Evolutionary conservation across 2,329 filamentous ascomycete genomes (phyloP).

Genomic region (Paraconiothyrium sp.): DNA sequence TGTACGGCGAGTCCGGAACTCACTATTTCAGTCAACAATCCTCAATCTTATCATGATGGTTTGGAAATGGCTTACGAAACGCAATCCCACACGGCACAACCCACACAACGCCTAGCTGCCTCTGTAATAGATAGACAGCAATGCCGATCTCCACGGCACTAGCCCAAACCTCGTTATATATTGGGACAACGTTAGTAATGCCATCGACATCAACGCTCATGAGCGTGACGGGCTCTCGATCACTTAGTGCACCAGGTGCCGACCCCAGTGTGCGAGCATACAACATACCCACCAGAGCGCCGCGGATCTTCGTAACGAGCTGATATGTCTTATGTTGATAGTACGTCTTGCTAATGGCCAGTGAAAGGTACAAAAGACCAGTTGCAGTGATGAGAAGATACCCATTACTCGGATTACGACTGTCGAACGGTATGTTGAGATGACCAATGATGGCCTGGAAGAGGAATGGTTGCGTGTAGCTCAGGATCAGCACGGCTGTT

Average conservation of each 20-base stretch:
- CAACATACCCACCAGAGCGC: constrained; percentile 14
- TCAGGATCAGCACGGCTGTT: constrained; percentile 7
- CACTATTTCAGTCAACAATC: background rate
- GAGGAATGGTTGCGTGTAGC: constrained; percentile 19
- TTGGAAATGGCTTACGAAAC: constrained; percentile 21
- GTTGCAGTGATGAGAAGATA: constrained; percentile 18
- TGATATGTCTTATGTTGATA: constrained; percentile 22
- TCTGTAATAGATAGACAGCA: constrained; percentile 28
- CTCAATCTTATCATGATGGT: background rate
- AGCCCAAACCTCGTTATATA: constrained; percentile 35
- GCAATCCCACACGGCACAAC: constrained; percentile 30
- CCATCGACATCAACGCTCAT: constrained; percentile 21
- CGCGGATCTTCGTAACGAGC: constrained; percentile 14
- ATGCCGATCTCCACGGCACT: constrained; percentile 23
- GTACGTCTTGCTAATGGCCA: constrained; percentile 16
- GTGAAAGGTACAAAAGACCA: constrained; percentile 14
- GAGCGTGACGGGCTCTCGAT: constrained; percentile 7
- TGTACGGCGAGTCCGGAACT: constrained; percentile 1
- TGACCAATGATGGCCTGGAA: constrained; percentile 14
- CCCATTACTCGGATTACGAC: constrained; percentile 1
- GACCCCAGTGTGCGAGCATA: constrained; percentile 16
- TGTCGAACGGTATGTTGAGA: background rate
- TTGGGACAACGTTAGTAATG: constrained; percentile 1
- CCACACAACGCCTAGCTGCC: constrained; percentile 33
- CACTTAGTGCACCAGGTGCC: background rate